Conservation (phyloP, 2,329 filamentous ascomycete genomes). For the Neurospora sp. region DNA sequence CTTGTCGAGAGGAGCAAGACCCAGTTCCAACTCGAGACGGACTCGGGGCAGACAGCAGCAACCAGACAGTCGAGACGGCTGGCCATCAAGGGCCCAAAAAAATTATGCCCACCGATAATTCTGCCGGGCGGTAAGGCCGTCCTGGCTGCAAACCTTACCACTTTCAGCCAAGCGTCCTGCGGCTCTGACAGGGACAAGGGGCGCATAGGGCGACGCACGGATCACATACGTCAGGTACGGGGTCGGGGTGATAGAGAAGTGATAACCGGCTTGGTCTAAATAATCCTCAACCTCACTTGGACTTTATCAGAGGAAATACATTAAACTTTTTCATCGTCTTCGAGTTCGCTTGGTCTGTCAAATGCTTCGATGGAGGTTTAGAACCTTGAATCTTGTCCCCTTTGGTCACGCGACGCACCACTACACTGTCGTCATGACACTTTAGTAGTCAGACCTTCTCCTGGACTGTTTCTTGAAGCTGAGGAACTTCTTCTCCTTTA, state of each 20-base stretch:
- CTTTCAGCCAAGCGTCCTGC: not conserved
- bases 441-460: slow-evolving; percentile 6
- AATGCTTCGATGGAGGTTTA: not conserved
- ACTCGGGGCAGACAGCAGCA: not conserved
- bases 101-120: slow-evolving; percentile 10
- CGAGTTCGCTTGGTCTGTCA: not conserved
- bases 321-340: not conserved
- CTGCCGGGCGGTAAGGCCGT: slow-evolving; percentile 12
- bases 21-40: not conserved
- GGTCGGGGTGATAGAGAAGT: not conserved
- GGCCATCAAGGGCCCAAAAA: slow-evolving; percentile 13
- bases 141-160: not conserved
- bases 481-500: slow-evolving; percentile 16
- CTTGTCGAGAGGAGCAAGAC: not conserved
- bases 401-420: not conserved
- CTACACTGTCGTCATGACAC: not conserved
- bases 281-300: not conserved
- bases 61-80: slow-evolving; percentile 2
- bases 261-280: not conserved
- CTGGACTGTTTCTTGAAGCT: slow-evolving; percentile 16
- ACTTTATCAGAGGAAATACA: not conserved
- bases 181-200: not conserved
- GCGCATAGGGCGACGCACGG: not conserved
- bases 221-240: not conserved
- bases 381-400: not conserved